These are phyloP conservation scores for Tillandsia leiboldiana DNA, from an alignment of 176 grass and related monocot species.

Conservation along the genomic window DNA sequence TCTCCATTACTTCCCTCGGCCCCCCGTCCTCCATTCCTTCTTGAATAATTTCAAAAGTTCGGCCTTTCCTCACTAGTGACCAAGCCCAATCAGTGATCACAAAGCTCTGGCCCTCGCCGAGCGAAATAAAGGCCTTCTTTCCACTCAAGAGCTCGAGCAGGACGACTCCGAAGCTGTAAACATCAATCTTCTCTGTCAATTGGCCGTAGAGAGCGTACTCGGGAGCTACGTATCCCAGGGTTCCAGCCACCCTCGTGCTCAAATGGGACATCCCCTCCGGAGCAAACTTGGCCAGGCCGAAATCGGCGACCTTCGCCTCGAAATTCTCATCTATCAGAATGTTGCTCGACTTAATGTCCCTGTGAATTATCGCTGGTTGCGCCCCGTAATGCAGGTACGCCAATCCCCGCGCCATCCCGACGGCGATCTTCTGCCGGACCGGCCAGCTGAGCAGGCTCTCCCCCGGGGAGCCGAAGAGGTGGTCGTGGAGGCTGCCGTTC, in stretches of 20 bases:
- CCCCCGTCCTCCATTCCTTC: constrained; percentile 73
- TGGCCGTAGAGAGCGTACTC: constrained; percentile 89
- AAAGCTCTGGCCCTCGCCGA: constrained; percentile 65
- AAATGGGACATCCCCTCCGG: constrained; percentile 89
- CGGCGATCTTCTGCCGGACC: constrained; percentile 58
- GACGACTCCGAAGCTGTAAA: constrained; percentile 76
- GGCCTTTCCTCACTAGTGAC: constrained; percentile 55
- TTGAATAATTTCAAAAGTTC: constrained; percentile 56
- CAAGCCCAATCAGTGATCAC: constrained; percentile 84
- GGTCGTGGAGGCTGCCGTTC: constrained; percentile 90
- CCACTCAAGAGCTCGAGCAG: constrained; percentile 91
- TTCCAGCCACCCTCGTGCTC: constrained; percentile 84
- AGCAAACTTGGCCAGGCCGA: constrained; percentile 83
- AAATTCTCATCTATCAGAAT: constrained; percentile 73
- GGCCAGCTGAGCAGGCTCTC: constrained; percentile 51
- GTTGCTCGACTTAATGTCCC: constrained; percentile 94
- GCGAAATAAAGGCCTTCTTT: constrained; percentile 65
- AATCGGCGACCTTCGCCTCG: constrained; percentile 84
- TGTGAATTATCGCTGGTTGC: constrained; percentile 79
- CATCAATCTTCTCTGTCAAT: constrained; percentile 92
- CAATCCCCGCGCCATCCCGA: constrained; percentile 67
- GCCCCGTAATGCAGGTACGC: constrained; percentile 56
- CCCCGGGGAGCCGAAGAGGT: constrained; percentile 36
- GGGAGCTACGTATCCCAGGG: constrained; percentile 78
- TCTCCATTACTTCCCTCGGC: constrained; percentile 62